A percentile compares a stretch with the other conserved stretches of the same genome.
Conservation (phyloP, 805 yeast genomes). For the Monosporozyma aerobia region DNA sequence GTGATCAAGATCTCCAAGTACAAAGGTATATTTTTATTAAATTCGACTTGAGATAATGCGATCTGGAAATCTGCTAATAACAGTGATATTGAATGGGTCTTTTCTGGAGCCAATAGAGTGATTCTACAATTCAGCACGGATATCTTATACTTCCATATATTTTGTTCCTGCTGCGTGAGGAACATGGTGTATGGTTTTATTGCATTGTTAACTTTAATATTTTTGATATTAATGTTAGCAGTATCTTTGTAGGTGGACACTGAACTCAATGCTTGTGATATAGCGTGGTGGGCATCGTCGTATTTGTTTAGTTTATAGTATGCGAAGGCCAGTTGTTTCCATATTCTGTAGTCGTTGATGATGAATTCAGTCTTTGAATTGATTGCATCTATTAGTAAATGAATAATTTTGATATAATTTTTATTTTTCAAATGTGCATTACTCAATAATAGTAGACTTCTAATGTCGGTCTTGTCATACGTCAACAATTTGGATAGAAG, state of each 20-base stretch:
- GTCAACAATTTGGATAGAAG: conserved; percentile 10
- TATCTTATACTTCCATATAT: conserved; percentile 1
- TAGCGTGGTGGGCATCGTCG: conserved; percentile 19
- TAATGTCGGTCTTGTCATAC: conserved; percentile 10
- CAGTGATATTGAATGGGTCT: conserved; percentile 4
- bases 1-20: conserved; percentile 15
- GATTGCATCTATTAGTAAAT: conserved; percentile 11
- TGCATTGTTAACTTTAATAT: too few species aligned
- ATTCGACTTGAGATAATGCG: conserved; percentile 8
- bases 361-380: conserved; percentile 9
- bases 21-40: conserved; percentile 6
- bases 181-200: not conserved
- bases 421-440: conserved; percentile 10
- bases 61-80: conserved; percentile 11
- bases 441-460: conserved; percentile 13
- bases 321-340: conserved; percentile 19
- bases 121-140: conserved; percentile 15
- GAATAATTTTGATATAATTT: conserved; percentile 11
- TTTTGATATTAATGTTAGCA: too few species aligned
- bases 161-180: not conserved
- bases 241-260: not conserved
- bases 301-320: conserved; percentile 16
- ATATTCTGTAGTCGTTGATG: conserved; percentile 10
- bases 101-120: conserved; percentile 9
- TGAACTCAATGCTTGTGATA: conserved; percentile 5